Conservation (phyloP, 768 basidiomycete species). For the Sarcomyxa edulis region DNA sequence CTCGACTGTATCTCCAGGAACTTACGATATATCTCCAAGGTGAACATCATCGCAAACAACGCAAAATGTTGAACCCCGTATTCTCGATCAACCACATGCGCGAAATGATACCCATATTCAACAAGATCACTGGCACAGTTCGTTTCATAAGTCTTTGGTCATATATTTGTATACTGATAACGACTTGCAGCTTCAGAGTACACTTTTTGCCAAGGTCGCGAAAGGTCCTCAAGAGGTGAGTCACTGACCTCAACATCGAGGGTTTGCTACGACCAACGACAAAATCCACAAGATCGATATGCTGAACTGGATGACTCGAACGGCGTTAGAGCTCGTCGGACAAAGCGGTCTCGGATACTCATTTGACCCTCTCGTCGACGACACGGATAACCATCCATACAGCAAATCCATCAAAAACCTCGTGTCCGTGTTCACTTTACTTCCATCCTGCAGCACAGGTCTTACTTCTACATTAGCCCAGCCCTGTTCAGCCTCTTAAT, state of each 20-base stretch:
- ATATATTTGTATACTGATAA: too few relatives aligned
- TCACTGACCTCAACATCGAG: too few relatives aligned
- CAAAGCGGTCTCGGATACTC: constrained; percentile 44
- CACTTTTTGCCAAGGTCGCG: constrained; percentile 5
- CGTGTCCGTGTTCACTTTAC: constrained; percentile 24
- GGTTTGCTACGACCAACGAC: too few relatives aligned
- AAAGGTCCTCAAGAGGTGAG: constrained; percentile 10
- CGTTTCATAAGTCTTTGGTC: background rate
- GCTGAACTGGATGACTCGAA: constrained; percentile 51
- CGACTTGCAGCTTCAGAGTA: too few relatives aligned
- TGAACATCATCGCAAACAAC: background rate
- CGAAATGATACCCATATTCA: background rate
- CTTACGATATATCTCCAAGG: background rate
- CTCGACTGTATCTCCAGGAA: background rate
- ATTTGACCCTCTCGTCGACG: constrained; percentile 39
- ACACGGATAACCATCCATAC: constrained; percentile 44
- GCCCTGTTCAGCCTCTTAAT: background rate
- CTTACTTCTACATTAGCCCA: background rate
- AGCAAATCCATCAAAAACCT: constrained; percentile 28
- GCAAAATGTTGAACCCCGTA: background rate
- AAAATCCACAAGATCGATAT: constrained; percentile 22
- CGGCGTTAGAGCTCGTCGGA: constrained; percentile 29
- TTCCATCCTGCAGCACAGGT: constrained; percentile 20
- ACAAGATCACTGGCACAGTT: background rate
- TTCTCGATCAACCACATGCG: background rate